Evolutionary conservation across 495 filamentous ascomycete genomes (phyloP).

Genomic region (Oleoguttula mirabilis): DNA sequence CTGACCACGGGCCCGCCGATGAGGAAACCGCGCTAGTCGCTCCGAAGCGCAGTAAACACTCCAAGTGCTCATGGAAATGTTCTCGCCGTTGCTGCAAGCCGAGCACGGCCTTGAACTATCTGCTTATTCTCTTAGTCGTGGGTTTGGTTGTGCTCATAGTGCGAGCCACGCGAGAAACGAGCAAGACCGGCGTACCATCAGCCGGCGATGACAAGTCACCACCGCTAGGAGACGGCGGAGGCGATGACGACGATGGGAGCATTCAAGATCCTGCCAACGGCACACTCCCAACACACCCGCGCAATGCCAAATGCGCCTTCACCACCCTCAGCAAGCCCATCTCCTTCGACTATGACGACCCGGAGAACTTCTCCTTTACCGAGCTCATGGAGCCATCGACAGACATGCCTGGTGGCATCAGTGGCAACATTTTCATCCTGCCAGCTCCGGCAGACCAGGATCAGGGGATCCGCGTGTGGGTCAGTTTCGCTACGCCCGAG

Average conservation of each 20-base stretch:
- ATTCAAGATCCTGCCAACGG: not conserved
- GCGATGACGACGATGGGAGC: not conserved
- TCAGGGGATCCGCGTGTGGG: not conserved
- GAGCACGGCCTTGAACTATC: not conserved
- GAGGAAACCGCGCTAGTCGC: not conserved
- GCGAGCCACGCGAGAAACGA: too few relatives aligned
- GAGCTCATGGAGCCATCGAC: not conserved
- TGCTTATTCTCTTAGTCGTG: not conserved
- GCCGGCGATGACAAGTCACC: not conserved
- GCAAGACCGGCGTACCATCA: too few relatives aligned
- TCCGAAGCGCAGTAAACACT: not conserved
- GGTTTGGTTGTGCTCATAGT: not conserved
- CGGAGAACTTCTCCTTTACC: not conserved
- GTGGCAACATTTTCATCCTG: conserved; percentile 1
- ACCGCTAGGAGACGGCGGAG: not conserved
- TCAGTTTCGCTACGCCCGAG: conserved; percentile 1
- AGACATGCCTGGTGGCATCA: conserved; percentile 1
- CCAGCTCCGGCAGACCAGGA: conserved; percentile 4
- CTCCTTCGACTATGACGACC: not conserved
- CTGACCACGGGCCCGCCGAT: too few relatives aligned
- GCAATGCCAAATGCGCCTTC: not conserved
- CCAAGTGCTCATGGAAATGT: not conserved
- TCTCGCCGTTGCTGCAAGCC: not conserved
- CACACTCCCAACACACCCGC: not conserved
- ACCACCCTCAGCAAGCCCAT: not conserved